Base-by-base conservation (phyloP, 768 basidiomycete species). In the Gymnopilus junonius region DNA sequence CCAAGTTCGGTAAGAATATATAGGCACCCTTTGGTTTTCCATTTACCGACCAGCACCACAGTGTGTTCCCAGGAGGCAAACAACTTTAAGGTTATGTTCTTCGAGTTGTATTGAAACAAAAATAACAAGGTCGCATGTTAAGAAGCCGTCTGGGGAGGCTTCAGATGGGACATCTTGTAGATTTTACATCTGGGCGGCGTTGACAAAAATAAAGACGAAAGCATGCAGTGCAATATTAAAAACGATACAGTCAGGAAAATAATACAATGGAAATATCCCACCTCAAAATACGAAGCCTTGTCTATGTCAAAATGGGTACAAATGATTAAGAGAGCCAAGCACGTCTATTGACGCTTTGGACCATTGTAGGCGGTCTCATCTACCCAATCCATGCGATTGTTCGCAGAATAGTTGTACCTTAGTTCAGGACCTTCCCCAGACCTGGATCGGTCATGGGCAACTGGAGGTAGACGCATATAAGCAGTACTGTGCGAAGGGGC, bases 341-440 rank as follows among this genome's bases (percentile, higher is more conserved):
- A n/a, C n/a, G n/a, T n/a, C n/a, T 56, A 62, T 29, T 63, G 67
- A 50, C 66, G 67, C 63, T 67, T 63, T 27, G 70, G 67, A 27
- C 77, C 83, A 69, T 82, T 85, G 61, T 79, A 83, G 40, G 59
- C n/a, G 56, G 71, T 71, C 14, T 78, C 80, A 63, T 85, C 83
- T 29, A 84, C 83, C 83, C 83, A 84, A 51, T 77, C 69, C 56
- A 71, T 66, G 45, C 70, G 77, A 56, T 73, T 70, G 55, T 74
- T 72, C 42, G 73, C 66, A n/a, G 69, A 65, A 62, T 73, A 70
- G 58, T 74, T 74, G 61, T 70, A 74, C 23, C 69, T 65, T 53
- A 67, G 27, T 14, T 72, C 70, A 27, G 43, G 55, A 51, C 62
- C 63, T 55, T 71, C 71, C 34, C 70, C 71, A 55, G 71, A 72